Conservation (phyloP, 495 filamentous ascomycete genomes). For the Neurospora hispaniola region DNA sequence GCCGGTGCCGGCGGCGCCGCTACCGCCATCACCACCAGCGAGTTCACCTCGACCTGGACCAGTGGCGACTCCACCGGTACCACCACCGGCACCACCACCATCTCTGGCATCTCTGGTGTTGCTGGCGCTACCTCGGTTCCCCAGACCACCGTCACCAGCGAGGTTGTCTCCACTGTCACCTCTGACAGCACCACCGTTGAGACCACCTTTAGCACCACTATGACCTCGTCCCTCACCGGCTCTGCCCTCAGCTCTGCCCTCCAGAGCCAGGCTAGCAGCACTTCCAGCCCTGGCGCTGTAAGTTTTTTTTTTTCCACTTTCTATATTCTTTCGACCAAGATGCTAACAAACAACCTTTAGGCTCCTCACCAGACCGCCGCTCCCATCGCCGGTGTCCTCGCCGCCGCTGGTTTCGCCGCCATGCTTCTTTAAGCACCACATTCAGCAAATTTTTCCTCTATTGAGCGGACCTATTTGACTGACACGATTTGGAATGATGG, state of each 20-base stretch:
- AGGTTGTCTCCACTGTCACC: slow-evolving; percentile 6
- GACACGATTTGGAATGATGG: neutral
- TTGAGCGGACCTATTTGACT: neutral
- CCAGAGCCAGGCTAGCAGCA: slow-evolving; percentile 3
- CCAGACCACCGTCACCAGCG: slow-evolving; percentile 4
- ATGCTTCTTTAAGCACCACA: slow-evolving; percentile 17
- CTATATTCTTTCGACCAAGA: neutral
- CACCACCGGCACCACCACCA: slow-evolving; percentile 15
- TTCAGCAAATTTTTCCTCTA: neutral
- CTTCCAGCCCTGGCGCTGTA: neutral
- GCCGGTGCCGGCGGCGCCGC: slow-evolving; percentile 6
- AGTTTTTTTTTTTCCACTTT: neutral
- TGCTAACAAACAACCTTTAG: neutral
- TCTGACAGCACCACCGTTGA: slow-evolving; percentile 5
- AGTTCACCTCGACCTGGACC: slow-evolving; percentile 22
- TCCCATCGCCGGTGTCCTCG: slow-evolving; percentile 22
- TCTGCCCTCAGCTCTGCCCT: slow-evolving; percentile 5
- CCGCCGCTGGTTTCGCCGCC: slow-evolving; percentile 26
- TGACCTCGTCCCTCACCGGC: slow-evolving; percentile 8
- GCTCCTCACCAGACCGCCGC: slow-evolving; percentile 21
- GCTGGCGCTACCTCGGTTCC: slow-evolving; percentile 8
- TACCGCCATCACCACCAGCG: slow-evolving; percentile 22
- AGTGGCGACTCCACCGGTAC: slow-evolving; percentile 10
- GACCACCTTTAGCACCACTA: slow-evolving; percentile 11
- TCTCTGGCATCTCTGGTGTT: slow-evolving; percentile 10